Conservation (phyloP, 2,329 filamentous ascomycete genomes). For the Penicillium sp. region DNA sequence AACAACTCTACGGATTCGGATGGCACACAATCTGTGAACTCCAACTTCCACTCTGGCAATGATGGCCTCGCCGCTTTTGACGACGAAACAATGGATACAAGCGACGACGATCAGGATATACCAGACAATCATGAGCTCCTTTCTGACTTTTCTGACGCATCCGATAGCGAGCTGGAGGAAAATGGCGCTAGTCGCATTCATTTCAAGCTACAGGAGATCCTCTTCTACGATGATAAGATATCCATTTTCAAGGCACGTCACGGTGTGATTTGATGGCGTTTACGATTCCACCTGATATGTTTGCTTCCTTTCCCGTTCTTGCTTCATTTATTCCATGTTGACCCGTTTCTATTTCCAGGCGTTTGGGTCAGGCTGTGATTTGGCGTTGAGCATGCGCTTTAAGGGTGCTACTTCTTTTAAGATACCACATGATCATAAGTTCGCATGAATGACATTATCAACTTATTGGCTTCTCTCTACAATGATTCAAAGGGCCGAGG, state of each 20-base stretch:
- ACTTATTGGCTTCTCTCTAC: neutral
- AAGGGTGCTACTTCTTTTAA: neutral
- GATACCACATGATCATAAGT: neutral
- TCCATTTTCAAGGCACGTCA: constrained; percentile 77
- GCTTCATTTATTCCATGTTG: neutral
- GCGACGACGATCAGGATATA: constrained; percentile 35
- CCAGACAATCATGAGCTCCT: neutral
- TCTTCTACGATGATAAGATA: constrained; percentile 83
- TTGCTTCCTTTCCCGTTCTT: neutral
- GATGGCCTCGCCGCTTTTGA: constrained; percentile 42
- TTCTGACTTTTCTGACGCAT: constrained; percentile 2
- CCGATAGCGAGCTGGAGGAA: constrained; percentile 10
- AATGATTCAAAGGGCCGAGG: neutral
- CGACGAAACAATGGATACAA: constrained; percentile 44
- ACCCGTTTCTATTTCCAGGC: neutral
- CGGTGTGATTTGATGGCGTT: constrained; percentile 43
- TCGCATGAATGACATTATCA: neutral
- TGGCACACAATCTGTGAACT: constrained; percentile 26
- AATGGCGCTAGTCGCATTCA: neutral
- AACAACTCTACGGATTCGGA: constrained; percentile 29
- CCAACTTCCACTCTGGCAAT: constrained; percentile 49
- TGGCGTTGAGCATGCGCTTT: neutral
- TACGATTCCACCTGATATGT: neutral
- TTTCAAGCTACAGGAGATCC: constrained; percentile 66
- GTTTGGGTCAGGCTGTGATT: neutral